phyloP scores from a whole-genome alignment of 768 basidiomycete species.

The Russula lepida region DNA sequence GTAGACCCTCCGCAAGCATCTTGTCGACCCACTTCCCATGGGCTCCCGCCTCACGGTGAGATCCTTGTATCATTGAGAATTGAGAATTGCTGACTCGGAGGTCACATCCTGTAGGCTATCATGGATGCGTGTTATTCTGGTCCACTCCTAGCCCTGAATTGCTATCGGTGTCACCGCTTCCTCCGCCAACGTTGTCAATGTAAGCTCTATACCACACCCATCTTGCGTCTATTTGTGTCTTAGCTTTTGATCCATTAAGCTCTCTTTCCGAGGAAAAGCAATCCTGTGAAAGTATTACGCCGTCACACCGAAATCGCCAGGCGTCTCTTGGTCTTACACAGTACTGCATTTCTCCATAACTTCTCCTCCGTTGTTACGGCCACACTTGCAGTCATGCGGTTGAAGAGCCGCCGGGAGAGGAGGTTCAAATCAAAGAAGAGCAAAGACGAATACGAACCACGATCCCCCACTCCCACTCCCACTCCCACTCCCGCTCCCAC shows the following conservation, averaged over 20 bases:
- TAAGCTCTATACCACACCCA: not conserved
- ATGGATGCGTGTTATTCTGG: conserved; percentile 23
- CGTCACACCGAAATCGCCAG: not conserved
- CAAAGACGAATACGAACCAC: not conserved
- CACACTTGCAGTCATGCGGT: not conserved
- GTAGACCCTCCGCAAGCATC: conserved; percentile 16
- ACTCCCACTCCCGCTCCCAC: too few species aligned
- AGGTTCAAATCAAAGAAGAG: not conserved
- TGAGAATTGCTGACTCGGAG: not conserved
- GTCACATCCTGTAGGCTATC: conserved; percentile 18
- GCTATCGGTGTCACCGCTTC: conserved; percentile 16
- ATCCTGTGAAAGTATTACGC: not conserved
- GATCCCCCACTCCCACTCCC: not conserved
- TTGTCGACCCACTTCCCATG: conserved; percentile 18
- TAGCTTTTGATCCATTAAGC: not conserved
- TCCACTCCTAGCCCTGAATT: conserved; percentile 19
- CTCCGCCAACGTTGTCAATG: not conserved
- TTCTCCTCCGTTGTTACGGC: not conserved
- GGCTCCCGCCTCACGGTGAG: conserved; percentile 18
- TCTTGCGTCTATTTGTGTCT: not conserved
- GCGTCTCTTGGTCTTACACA: not conserved
- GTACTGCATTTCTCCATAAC: not conserved
- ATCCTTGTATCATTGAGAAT: too few species aligned
- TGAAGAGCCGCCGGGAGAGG: not conserved
- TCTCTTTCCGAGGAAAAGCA: not conserved